Evolutionary conservation across 768 basidiomycete species (phyloP), one percentile per base, ranked within the genome.

Genomic region (Gyrodon lividus): DNA sequence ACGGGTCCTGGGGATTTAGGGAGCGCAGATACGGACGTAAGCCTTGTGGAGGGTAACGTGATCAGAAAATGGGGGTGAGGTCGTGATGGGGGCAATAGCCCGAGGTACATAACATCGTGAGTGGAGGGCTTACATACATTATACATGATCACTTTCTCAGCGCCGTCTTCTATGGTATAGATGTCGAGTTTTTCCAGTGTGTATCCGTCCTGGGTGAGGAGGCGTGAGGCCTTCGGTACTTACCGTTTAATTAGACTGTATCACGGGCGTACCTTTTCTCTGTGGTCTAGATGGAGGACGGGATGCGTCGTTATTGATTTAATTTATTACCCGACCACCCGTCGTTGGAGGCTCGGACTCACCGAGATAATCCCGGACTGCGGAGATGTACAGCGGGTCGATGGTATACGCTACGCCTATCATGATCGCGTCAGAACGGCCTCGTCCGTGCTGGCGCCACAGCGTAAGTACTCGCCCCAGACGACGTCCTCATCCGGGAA

Each of bases 351-450:
- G n/a, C n/a, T n/a, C n/a, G 10, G 10, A 47, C 74, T 54, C 59
- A 92, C 93, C 93, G 67, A 97, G 69, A 66, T 95, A 91, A 41
- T 84, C 86, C 44, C 86, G 78, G 7, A 94, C 92, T 69, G 93
- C 88, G 0, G 79, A 70, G 46, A 82, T 85, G 54, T 85, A 83
- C 10, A 66, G 74, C 0, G 88, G 85, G 57, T 96, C 90, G 65
- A 98, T 94, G 10, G 88, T 87, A 69, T 90, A 94, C 2, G 89
- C 91, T 5, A 94, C 72, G 4, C 93, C 90, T 91, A 8, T 28
- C 3, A 31, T 20, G 9, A 40, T 33, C 12, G 20, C 7, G 38
- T 53, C 44, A 37, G 33, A n/a, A 30, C 42, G 13, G 26, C 31
- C 2, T 33, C n/a, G 9, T 19, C 14, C n/a, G n/a, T n/a, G n/a